Conservation (phyloP, 805 yeast species). For the Tetrapisispora taiwanensis region DNA sequence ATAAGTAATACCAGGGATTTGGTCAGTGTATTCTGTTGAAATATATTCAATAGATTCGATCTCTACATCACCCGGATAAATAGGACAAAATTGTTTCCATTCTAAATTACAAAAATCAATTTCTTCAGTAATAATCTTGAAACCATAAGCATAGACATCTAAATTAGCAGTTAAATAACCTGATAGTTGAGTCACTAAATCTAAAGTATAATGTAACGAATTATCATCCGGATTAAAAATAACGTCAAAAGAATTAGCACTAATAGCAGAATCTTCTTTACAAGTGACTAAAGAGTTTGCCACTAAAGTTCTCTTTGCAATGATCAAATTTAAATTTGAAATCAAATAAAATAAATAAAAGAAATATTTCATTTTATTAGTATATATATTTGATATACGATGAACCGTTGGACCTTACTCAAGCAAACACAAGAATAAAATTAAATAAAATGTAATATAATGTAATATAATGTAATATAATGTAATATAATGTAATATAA, state of each 20-base stretch:
- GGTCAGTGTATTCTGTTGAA: slow-evolving; percentile 37
- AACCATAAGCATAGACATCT: slow-evolving; percentile 84
- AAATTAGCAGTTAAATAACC: slow-evolving; percentile 62
- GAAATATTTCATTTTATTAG: background rate
- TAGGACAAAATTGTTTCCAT: slow-evolving; percentile 87
- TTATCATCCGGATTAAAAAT: slow-evolving; percentile 63
- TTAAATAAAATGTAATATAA: too few species aligned
- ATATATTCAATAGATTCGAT: slow-evolving; percentile 62
- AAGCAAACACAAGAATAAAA: too few species aligned
- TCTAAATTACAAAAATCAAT: slow-evolving; percentile 53
- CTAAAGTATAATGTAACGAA: slow-evolving; percentile 58
- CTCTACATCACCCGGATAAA: slow-evolving; percentile 72
- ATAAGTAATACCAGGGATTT: slow-evolving; percentile 79
- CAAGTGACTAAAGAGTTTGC: slow-evolving; percentile 84
- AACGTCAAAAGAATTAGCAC: slow-evolving; percentile 69
- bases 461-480: too few species aligned
- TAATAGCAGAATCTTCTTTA: slow-evolving; percentile 62
- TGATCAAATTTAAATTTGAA: background rate
- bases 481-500: too few species aligned
- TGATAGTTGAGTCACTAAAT: slow-evolving; percentile 56
- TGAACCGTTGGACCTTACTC: too few species aligned
- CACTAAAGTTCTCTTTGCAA: slow-evolving; percentile 30
- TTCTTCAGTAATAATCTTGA: slow-evolving; percentile 47
- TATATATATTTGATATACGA: too few species aligned
- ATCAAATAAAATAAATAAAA: background rate